Percentiles rank a stretch among this genome's conserved stretches.
phyloP scores from a whole-genome alignment of 202 grass and related monocot species.

The Brachypodium distachyon region DNA sequence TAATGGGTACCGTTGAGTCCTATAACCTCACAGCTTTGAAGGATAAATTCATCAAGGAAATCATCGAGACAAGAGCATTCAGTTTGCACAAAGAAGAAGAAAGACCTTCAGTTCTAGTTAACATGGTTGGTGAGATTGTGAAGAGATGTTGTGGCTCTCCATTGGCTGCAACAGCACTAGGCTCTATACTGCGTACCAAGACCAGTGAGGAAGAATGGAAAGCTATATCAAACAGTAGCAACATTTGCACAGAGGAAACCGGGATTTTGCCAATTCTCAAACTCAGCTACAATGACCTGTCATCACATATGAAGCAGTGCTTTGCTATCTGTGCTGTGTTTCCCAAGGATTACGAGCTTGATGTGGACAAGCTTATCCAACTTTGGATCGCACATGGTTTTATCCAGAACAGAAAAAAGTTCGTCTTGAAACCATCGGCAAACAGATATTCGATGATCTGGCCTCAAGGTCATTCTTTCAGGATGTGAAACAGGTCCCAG shows the following conservation, averaged over 20 bases:
- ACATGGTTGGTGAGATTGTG: not conserved
- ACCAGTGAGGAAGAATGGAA: not conserved
- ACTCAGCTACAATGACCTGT: not conserved
- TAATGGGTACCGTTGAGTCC: not conserved
- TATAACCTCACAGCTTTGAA: not conserved
- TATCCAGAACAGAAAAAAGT: not conserved
- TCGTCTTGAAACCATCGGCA: not conserved
- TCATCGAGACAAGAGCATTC: constrained; percentile 11
- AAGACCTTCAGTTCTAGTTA: not conserved
- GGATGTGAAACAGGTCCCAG: not conserved
- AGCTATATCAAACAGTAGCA: not conserved
- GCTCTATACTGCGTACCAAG: not conserved
- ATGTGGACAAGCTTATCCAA: not conserved
- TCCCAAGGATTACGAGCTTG: not conserved
- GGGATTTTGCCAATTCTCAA: not conserved
- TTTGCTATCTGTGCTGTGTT: not conserved
- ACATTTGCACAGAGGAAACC: not conserved
- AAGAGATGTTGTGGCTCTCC: constrained; percentile 7
- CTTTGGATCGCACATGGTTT: not conserved
- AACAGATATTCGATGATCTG: not conserved
- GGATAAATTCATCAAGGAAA: not conserved
- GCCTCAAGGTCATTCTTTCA: not conserved
- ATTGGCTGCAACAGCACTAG: not conserved
- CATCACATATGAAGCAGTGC: not conserved
- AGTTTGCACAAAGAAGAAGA: not conserved